Conservation (phyloP, 345 rosid genomes). For the Conringia planisiliqua region DNA sequence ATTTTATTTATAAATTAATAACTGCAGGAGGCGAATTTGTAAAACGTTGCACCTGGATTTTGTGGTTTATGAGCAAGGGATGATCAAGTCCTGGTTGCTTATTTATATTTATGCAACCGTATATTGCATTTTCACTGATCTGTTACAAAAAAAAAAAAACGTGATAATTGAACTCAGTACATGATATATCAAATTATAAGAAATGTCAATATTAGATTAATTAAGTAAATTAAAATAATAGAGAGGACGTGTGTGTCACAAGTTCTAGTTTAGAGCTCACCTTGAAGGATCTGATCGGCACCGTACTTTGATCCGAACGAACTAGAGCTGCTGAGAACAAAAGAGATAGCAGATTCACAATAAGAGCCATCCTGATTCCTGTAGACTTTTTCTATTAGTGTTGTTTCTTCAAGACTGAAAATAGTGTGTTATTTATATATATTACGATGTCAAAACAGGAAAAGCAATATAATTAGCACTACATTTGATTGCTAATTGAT, state of each 20-base stretch:
- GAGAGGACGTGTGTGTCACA: not conserved
- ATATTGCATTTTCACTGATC: constrained; percentile 4
- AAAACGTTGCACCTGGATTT: constrained; percentile 2
- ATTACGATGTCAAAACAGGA: not conserved
- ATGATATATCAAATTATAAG: not conserved
- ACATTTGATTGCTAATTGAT: not conserved
- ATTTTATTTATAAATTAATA: not conserved
- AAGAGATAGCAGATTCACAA: not conserved
- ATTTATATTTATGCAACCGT: constrained; percentile 13
- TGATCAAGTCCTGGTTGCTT: constrained; percentile 19
- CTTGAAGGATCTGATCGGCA: constrained; percentile 10
- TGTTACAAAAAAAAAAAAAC: not conserved
- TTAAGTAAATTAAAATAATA: not conserved
- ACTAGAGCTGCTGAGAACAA: not conserved
- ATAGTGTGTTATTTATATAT: not conserved
- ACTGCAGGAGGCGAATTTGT: not conserved
- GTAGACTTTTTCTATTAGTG: not conserved
- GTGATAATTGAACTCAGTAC: not conserved
- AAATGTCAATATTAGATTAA: not conserved
- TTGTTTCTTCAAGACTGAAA: not conserved
- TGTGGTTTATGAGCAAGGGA: constrained; percentile 6
- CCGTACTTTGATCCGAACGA: not conserved
- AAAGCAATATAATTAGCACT: not conserved
- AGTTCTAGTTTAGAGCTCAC: not conserved
- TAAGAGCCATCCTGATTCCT: not conserved